Evolutionary conservation across 768 basidiomycete species (phyloP).

Genomic region (Lentinus tigrinus): DNA sequence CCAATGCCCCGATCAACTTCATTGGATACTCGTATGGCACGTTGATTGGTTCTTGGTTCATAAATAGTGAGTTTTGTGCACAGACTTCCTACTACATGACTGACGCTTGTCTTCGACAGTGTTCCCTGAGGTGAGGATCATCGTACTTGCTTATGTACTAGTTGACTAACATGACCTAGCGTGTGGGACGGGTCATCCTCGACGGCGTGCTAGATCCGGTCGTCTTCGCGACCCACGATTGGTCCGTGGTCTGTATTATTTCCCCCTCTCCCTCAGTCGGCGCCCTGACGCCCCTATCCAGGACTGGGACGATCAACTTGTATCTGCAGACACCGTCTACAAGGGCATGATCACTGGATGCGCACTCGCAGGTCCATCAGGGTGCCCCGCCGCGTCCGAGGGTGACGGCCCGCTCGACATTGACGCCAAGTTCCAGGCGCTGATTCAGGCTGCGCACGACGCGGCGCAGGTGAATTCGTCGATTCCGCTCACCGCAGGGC

Average conservation of each 20-base stretch:
- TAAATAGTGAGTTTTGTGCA: conserved; percentile 7
- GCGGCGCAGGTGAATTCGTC: conserved; percentile 4
- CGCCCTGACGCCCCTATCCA: background rate
- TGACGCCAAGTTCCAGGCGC: conserved; percentile 1
- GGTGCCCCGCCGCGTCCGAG: conserved; percentile 2
- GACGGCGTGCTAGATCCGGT: conserved; percentile 10
- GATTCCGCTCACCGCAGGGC: background rate
- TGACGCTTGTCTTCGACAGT: background rate
- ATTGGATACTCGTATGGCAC: conserved; percentile 10
- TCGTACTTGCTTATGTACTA: too few species aligned
- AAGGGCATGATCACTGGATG: conserved; percentile 8
- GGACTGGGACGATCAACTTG: background rate
- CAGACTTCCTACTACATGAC: background rate
- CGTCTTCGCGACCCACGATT: background rate
- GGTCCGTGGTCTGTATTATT: background rate
- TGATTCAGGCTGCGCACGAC: conserved; percentile 4
- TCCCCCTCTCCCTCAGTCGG: background rate
- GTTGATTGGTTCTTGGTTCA: conserved; percentile 3
- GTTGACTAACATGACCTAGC: background rate
- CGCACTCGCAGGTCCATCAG: conserved; percentile 7
- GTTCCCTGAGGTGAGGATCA: conserved; percentile 4
- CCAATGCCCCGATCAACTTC: conserved; percentile 5
- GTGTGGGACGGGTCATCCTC: conserved; percentile 8
- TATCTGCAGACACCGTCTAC: conserved; percentile 4
- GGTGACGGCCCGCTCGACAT: background rate